These are phyloP conservation scores for Corchorus olitorius DNA, from an alignment of 345 rosid genomes.

Conservation along the genomic window DNA sequence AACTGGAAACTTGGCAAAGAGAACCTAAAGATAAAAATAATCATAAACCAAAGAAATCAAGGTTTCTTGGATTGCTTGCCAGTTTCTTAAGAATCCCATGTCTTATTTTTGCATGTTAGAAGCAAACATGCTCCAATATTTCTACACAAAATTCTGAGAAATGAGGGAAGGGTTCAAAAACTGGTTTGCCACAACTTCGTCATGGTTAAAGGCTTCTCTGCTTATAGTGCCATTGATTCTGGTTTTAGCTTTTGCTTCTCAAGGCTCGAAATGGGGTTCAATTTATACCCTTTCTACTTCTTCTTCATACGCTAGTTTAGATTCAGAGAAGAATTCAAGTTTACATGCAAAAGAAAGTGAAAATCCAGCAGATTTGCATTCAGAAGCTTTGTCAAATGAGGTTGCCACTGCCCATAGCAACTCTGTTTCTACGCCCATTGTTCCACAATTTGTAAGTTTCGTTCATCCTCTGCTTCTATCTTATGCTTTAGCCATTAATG, in stretches of 20 bases:
- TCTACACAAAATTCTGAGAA: not conserved
- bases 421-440: slow-evolving; percentile 8
- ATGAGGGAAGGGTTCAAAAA: not conserved
- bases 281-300: not conserved
- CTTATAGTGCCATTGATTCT: slow-evolving; percentile 51
- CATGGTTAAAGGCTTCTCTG: slow-evolving; percentile 39
- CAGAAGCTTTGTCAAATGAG: slow-evolving; percentile 17
- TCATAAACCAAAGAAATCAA: too few relatives aligned
- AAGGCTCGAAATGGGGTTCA: slow-evolving; percentile 10
- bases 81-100: not conserved
- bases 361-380: not conserved
- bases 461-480: not conserved
- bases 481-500: too few relatives aligned
- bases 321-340: not conserved
- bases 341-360: slow-evolving; percentile 8
- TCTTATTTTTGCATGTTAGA: not conserved
- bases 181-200: not conserved
- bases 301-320: not conserved
- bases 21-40: too few relatives aligned
- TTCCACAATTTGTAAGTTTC: not conserved
- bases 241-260: slow-evolving; percentile 33
- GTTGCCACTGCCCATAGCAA: slow-evolving; percentile 4
- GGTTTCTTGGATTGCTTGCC: not conserved
- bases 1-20: too few relatives aligned
- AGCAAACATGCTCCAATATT: not conserved